Percentiles rank a stretch among this genome's conserved stretches.
Conservation (phyloP, 352 stramenopile genomes). For the Phytophthora citricola region DNA sequence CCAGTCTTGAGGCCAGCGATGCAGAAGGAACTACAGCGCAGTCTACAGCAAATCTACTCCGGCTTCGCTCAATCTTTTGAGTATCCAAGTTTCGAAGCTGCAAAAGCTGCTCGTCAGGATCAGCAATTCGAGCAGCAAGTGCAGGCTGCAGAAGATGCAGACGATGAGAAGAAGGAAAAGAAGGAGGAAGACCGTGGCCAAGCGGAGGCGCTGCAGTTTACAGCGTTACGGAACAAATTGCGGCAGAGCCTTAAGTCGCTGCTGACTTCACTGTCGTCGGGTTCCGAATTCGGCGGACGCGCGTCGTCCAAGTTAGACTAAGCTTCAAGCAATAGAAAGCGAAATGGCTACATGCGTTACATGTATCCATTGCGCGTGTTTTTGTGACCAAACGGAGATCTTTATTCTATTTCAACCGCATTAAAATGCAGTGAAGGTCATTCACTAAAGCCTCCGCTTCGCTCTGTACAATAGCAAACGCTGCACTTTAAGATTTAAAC, state of each 20-base stretch:
- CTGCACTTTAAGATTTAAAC: constrained; percentile 1
- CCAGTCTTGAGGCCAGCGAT: constrained; percentile 21
- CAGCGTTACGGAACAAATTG: constrained; percentile 45
- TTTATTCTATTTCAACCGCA: background rate
- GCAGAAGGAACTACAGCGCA: constrained; percentile 33
- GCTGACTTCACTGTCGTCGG: constrained; percentile 28
- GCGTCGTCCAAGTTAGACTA: constrained; percentile 44
- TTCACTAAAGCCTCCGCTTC: no score
- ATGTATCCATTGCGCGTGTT: background rate
- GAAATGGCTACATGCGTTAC: constrained; percentile 13
- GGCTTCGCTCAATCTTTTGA: constrained; percentile 36
- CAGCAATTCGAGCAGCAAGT: constrained; percentile 27
- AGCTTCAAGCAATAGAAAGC: constrained; percentile 2
- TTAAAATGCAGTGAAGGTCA: no score
- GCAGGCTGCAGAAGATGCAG: background rate
- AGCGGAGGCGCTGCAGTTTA: constrained; percentile 45
- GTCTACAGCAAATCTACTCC: constrained; percentile 43
- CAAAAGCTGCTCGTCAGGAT: constrained; percentile 18
- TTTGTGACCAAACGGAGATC: background rate
- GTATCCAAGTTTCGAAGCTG: constrained; percentile 36
- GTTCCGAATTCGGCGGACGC: constrained; percentile 7
- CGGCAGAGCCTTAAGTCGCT: constrained; percentile 48
- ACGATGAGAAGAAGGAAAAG: constrained; percentile 19
- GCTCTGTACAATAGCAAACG: background rate
- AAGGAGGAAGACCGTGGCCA: constrained; percentile 42